Evolutionary conservation across 2,329 filamentous ascomycete species (phyloP), one percentile per base, ranked within the genome.

Genomic region (Diaporthe ilicicola): DNA sequence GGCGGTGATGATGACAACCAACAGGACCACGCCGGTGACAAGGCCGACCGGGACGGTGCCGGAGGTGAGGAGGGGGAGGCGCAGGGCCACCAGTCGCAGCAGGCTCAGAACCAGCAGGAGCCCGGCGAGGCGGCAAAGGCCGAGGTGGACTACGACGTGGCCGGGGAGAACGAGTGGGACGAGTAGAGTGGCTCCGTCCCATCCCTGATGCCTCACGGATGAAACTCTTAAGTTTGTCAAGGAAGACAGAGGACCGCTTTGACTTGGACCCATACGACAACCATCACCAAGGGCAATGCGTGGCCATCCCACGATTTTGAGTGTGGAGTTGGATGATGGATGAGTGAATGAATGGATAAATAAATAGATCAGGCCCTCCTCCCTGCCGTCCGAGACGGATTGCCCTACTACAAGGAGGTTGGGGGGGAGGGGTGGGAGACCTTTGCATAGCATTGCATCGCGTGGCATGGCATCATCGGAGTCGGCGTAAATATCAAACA

Each of bases 111-210:
- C 65, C 65, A 55, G 7, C 64, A 67, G 1, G 66, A 68, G 32
- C 1, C 46, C 4, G 55, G 50, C 17, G 62, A 66, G 34, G 17
- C 62, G 34, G 17, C 62, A 3, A 66, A 59, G 44, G 54, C 34
- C 19, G 76, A 80, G 48, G 77, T 87, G 84, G 86, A 88, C 69
- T 88, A 88, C 73, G 86, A 88, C 72, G 84, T 87, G 22, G 86
- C 82, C 3, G 86, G 86, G 54, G 86, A 87, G 51, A 83, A 85
- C 62, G 83, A 82, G 50, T 88, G 85, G 83, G 82, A 78, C 73
- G 59, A 64, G 22, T 64, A 64, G n/a, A n/a, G 59, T 9, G 5
- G 3, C 2, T 3, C 8, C 10, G 1, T 10, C 13, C 5, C 13
- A 9, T 1, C 17, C 8, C n/a, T n/a, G n/a, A 9, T 9, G 32